Base-by-base conservation (phyloP, 2,329 filamentous ascomycete genomes). In the Chrysosporium keratinophilum region DNA sequence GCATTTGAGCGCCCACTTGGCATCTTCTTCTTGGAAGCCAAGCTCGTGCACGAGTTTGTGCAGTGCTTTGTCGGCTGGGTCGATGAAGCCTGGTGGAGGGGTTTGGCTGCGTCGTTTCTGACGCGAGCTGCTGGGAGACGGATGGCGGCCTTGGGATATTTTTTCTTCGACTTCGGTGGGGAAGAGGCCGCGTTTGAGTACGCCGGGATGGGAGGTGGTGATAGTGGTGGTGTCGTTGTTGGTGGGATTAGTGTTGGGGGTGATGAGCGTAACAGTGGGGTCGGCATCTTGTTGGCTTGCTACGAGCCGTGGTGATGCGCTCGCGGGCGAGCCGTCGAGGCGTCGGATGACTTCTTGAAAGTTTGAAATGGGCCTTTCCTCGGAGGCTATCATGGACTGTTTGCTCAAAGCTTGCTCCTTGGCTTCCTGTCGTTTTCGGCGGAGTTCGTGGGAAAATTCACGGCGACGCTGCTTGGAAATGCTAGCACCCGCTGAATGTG, bases 61-160 rank as follows among this genome's bases (percentile, higher is more conserved):
- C 15, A 83, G 75, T 0, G 81, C 81, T 44, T 73, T 71, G 46
- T 82, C 79, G 12, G 76, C 76, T 0, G 79, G 78, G 50, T 80
- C 77, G 37, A 75, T 58, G 63, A 77, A 58, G 59, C 67, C 63
- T 1, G 57, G 41, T 12, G 40, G 63, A 50, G 58, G 65, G 45
- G 52, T 62, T 56, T 65, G 63, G 23, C 61, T 58, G 54, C 52
- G 14, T 56, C 65, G 23, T 28, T 28, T 54, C 54, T 51, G 54
- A 56, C 42, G 52, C 56, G 58, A 49, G 57, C 58, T 55, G 50
- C 20, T 44, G 44, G 54, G n/a, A 56, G 59, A 39, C 52, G 62
- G 37, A 41, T 55, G 47, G 54, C 55, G 49, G 53, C 54, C n/a
- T 56, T 56, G 53, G 55, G 59, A 43, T 44, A 56, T 49, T 55